Conservation (phyloP, 2,329 filamentous ascomycete genomes). For the Zymoseptoria brevis region DNA sequence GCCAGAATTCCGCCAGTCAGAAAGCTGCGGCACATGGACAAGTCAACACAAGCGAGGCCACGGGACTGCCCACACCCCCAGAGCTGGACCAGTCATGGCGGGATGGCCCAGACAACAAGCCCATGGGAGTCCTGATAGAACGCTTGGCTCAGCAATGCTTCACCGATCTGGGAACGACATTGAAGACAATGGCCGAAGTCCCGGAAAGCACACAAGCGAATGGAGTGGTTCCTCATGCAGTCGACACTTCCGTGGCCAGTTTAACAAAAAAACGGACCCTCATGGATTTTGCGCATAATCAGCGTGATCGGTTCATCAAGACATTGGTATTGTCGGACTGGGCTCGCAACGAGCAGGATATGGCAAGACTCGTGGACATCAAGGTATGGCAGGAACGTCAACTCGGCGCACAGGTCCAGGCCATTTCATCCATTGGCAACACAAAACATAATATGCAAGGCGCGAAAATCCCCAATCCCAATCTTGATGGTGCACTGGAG, state of each 20-base stretch:
- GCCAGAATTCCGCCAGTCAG: conserved; percentile 5
- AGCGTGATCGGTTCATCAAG: conserved; percentile 86
- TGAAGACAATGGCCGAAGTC: conserved; percentile 61
- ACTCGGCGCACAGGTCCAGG: conserved; percentile 30
- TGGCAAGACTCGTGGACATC: conserved; percentile 83
- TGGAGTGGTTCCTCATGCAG: conserved; percentile 30
- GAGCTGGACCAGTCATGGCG: conserved; percentile 49
- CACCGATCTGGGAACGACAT: conserved; percentile 63
- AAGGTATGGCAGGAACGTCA: conserved; percentile 57
- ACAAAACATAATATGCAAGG: conserved; percentile 65
- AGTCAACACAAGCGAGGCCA: conserved; percentile 1
- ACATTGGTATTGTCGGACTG: conserved; percentile 83
- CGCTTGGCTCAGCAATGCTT: conserved; percentile 78
- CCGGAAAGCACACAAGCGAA: conserved; percentile 44
- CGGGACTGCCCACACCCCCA: conserved; percentile 33
- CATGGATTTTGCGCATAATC: conserved; percentile 68
- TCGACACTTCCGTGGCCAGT: conserved; percentile 56
- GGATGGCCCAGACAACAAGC: conserved; percentile 67
- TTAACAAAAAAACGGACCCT: conserved; percentile 67
- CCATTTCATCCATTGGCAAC: conserved; percentile 31
- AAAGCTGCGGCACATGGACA: conserved; percentile 8
- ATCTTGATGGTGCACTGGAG: conserved; percentile 81
- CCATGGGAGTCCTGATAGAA: conserved; percentile 65
- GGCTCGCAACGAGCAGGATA: conserved; percentile 69
- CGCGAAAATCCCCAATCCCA: conserved; percentile 77